These are phyloP conservation scores for Trichoderma sp. DNA, from an alignment of 2,329 filamentous ascomycete species.

Conservation along the genomic window DNA sequence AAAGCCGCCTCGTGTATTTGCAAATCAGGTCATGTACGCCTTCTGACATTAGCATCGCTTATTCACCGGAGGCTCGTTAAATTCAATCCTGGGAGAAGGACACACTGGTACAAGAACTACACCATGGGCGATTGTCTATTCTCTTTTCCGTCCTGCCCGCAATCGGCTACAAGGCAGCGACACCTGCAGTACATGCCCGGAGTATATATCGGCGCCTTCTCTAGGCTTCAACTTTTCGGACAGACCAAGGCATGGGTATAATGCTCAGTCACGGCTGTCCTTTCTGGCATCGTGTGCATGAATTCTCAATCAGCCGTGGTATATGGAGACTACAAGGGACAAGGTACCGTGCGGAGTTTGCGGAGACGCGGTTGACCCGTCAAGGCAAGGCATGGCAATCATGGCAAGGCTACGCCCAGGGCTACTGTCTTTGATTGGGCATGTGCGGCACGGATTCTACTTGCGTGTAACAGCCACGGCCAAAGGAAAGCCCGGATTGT, in stretches of 20 bases:
- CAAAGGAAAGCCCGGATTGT: not conserved
- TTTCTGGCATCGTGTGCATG: not conserved
- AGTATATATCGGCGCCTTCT: not conserved
- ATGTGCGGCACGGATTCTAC: not conserved
- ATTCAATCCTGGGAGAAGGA: not conserved
- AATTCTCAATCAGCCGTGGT: conserved; percentile 2
- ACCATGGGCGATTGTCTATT: not conserved
- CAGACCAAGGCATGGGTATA: not conserved
- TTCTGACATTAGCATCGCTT: not conserved
- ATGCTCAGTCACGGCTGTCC: not conserved
- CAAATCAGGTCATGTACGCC: not conserved
- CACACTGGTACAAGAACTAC: not conserved
- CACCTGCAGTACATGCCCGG: not conserved
- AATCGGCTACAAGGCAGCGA: not conserved
- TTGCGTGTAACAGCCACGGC: not conserved
- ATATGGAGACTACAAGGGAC: not conserved
- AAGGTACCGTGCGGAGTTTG: not conserved
- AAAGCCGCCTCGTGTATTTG: not conserved
- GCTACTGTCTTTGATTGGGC: not conserved
- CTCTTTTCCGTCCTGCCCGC: not conserved
- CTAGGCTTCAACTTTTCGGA: not conserved
- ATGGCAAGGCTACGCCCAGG: not conserved
- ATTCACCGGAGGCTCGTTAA: not conserved
- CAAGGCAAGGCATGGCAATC: not conserved
- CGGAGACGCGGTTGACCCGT: not conserved